Evolutionary conservation across 768 basidiomycete species (phyloP).

Genomic region (Pholiota microspora): DNA sequence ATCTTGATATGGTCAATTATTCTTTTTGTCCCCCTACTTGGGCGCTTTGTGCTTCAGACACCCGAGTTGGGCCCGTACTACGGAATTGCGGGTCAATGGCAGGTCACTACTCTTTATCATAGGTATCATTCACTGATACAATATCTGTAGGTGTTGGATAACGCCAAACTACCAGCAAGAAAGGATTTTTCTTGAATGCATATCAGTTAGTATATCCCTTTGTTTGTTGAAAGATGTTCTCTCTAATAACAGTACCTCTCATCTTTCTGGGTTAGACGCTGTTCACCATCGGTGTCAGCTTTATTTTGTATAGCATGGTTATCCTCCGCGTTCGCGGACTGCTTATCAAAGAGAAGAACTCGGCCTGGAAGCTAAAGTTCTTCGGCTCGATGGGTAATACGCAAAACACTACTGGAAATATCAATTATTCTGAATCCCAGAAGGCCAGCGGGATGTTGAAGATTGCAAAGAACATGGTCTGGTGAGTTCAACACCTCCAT

Average conservation of each 20-base stretch:
- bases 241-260: no score
- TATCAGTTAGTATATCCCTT: conserved; percentile 31
- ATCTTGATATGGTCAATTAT: conserved; percentile 34
- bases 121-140: not conserved
- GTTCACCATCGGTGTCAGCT: conserved; percentile 10
- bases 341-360: conserved; percentile 9
- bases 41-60: conserved; percentile 34
- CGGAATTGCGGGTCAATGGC: conserved; percentile 44
- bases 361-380: conserved; percentile 11
- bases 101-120: not conserved
- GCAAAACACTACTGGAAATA: not conserved
- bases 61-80: conserved; percentile 38
- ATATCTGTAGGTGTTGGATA: conserved; percentile 37
- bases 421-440: not conserved
- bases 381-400: not conserved
- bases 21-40: conserved; percentile 31
- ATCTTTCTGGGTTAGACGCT: conserved; percentile 9
- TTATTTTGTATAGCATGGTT: conserved; percentile 10
- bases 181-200: conserved; percentile 41
- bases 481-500: not conserved
- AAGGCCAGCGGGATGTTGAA: conserved; percentile 9
- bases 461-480: conserved; percentile 8
- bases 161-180: conserved; percentile 35
- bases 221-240: not conserved
- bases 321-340: conserved; percentile 16